Evolutionary conservation across 176 grass and related monocot genomes (phyloP), one percentile per base, ranked within the genome.

Genomic region (Rhipidocladum racemiflorum): DNA sequence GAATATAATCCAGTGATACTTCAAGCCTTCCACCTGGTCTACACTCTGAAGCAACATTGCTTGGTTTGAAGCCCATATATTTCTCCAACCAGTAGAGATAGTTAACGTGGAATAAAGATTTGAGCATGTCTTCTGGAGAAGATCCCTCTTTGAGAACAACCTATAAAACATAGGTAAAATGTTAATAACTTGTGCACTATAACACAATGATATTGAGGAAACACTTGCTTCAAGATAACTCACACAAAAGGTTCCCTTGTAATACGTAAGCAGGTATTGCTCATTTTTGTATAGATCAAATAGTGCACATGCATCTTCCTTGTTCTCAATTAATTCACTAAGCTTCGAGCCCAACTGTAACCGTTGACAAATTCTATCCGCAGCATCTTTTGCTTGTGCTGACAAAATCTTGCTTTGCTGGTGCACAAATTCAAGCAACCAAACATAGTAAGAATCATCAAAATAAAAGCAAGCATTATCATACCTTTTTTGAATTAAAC

Each of bases 41-140:
- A 66, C 92, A 95, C 32, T 91, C 92, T 44, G 84, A 50, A 2
- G 86, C 81, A 75, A 75, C 76, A 44, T 78, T 84, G 70, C 64
- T 88, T 78, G 75, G 57, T 80, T 88, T 84, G 55, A 95, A 87
- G 25, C 82, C 87, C 67, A 89, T 76, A 81, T 99, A 91, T 80
- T 85, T 95, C 85, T 99, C 96, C 83, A 99, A 72, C 92, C 96
- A 99, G 36, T 95, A 95, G 4, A 99, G 72, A 87, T 99, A 99
- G 87, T 80, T 99, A 76, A 87, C 90, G 36, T 99, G 96, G 80
- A 95, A 99, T 57, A 99, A 50, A 32, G 96, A 95, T 70, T 91
- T 95, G 68, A 99, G 85, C 92, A 99, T 90, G 61, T 99, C 96
- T 90, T 91, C 92, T 24, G 91, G 91, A 55, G 87, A 91, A 68